Conservation (phyloP, 768 basidiomycete genomes). For the Calocybe cyanea region DNA sequence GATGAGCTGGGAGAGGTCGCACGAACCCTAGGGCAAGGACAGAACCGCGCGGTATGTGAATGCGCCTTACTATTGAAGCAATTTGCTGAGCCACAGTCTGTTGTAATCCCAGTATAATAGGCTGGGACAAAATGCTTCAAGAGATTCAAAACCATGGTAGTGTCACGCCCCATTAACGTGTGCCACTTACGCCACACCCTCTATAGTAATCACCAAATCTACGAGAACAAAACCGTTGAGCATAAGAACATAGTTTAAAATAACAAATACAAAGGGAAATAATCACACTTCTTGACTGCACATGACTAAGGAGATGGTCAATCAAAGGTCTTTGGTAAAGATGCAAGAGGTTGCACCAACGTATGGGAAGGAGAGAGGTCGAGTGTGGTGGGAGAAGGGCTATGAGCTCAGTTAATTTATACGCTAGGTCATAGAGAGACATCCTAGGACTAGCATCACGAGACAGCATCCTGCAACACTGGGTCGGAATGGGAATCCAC, state of each 20-base stretch:
- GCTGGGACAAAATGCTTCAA: constrained; percentile 57
- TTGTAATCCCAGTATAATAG: constrained; percentile 58
- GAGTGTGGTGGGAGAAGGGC: constrained; percentile 15
- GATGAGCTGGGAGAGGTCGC: neutral
- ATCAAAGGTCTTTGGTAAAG: constrained; percentile 1
- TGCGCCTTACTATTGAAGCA: constrained; percentile 58
- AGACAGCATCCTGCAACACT: constrained; percentile 20
- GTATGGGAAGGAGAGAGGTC: constrained; percentile 8
- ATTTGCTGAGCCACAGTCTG: constrained; percentile 47
- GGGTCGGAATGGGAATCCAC: constrained; percentile 14
- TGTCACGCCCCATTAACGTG: constrained; percentile 4
- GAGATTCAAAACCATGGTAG: constrained; percentile 4
- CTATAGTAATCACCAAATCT: constrained; percentile 43
- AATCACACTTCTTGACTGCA: constrained; percentile 56
- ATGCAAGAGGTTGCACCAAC: too few species aligned
- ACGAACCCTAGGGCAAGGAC: constrained; percentile 45
- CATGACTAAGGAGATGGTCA: constrained; percentile 31
- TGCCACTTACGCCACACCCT: constrained; percentile 33
- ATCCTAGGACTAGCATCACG: constrained; percentile 27
- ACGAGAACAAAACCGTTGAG: constrained; percentile 5
- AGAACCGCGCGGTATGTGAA: constrained; percentile 56
- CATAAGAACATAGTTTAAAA: too few species aligned
- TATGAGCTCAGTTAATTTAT: constrained; percentile 17
- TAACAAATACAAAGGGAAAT: constrained; percentile 14
- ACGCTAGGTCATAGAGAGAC: constrained; percentile 18